phyloP scores from a whole-genome alignment of 2,329 filamentous ascomycete species.

The Lachnellula cervina region DNA sequence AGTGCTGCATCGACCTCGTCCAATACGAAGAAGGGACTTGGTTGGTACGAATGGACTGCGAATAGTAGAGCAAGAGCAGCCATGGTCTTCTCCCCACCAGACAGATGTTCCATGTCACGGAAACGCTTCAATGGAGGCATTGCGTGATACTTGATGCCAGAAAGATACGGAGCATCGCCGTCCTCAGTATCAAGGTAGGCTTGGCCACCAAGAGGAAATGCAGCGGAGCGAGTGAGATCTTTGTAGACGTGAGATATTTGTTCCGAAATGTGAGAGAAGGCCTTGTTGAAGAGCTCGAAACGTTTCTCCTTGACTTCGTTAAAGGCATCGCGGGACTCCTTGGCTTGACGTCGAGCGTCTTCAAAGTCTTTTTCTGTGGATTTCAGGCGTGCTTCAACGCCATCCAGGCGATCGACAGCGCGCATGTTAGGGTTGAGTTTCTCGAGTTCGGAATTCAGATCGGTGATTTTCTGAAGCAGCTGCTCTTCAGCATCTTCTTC shows the following conservation, averaged over 20 bases:
- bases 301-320: constrained; percentile 75
- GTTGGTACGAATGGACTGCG: constrained; percentile 93
- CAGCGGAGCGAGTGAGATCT: constrained; percentile 82
- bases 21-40: constrained; percentile 93
- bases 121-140: constrained; percentile 99
- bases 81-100: constrained; percentile 98
- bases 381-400: constrained; percentile 76
- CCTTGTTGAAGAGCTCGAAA: constrained; percentile 89
- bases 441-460: constrained; percentile 73
- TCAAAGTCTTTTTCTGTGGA: constrained; percentile 87
- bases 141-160: constrained; percentile 95
- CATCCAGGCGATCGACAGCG: constrained; percentile 84
- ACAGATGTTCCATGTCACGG: constrained; percentile 97
- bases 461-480: constrained; percentile 71
- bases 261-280: constrained; percentile 90
- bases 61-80: constrained; percentile 94
- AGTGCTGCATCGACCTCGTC: constrained; percentile 97
- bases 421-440: constrained; percentile 97
- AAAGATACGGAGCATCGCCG: constrained; percentile 91
- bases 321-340: constrained; percentile 76
- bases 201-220: constrained; percentile 89
- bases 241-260: constrained; percentile 94
- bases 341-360: constrained; percentile 69
- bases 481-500: constrained; percentile 68
- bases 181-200: constrained; percentile 88